Base-by-base conservation (phyloP, 164 flowering plant species). In the Liriodendron chinense region DNA sequence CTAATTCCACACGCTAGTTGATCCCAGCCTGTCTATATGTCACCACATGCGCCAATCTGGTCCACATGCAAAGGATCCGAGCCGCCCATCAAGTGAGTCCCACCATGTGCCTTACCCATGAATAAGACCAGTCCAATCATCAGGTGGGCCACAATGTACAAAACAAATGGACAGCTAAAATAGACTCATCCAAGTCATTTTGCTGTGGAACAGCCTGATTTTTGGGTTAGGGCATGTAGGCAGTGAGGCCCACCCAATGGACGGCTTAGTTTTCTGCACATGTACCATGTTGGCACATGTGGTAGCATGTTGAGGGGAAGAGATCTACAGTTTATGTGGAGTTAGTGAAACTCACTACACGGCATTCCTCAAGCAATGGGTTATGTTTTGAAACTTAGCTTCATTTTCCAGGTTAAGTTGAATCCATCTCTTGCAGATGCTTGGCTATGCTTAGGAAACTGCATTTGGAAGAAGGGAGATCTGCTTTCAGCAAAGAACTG, bases 381-480 rank as follows among this genome's bases (percentile, higher is more conserved):
- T 80, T 61, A 16, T 61, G 65, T 72, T 65, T 73, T 78, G 53
- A 71, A 69, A 72, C 28, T 18, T 75, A 66, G 65, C 73, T 76
- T 71, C 24, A 59, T 75, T 72, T 75, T 74, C 69, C 89, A 94
- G 98, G 97, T 93, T 81, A 94, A 94, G 88, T 82, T 94, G 87
- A 92, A 90, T 84, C 97, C 98, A 75, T 91, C 94, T 64, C 89
- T 91, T 83, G 86, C 84, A 79, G 98, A 94, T 92, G 98, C 98
- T 77, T 94, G 97, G 97, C 84, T 91, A 47, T 89, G 92, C 79
- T 87, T 94, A 72, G 97, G 98, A 21, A 87, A 89, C 80, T 85
- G 95, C 89, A 85, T 94, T 69, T 93, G 97, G 98, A 94, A 93
- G 89, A 94, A 92, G 76, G 97, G 94, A 68, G 98, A 94, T 80